Evolutionary conservation across 345 rosid species (phyloP).

Genomic region (Sapria himalayana): DNA sequence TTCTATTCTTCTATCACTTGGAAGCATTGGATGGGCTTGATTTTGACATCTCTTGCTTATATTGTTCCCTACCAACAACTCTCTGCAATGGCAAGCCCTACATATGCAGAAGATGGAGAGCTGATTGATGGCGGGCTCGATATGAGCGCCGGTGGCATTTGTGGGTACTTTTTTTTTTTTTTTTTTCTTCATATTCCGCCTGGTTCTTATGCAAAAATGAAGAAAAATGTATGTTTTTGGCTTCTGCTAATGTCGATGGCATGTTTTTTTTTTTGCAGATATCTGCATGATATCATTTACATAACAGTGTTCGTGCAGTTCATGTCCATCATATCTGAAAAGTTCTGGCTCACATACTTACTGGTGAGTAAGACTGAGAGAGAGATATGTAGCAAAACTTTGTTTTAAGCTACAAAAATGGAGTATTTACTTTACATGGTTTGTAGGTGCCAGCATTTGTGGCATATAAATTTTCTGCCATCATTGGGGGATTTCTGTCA

Average conservation of each 20-base stretch:
- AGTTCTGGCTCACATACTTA: constrained; percentile 67
- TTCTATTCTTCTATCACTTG: constrained; percentile 50
- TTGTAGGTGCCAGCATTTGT: too few relatives aligned
- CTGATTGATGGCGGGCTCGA: constrained; percentile 79
- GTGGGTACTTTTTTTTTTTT: constrained; percentile 32
- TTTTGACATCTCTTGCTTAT: constrained; percentile 44
- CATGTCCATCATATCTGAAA: constrained; percentile 53
- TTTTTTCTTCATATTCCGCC: too few relatives aligned
- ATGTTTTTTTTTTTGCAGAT: constrained; percentile 37
- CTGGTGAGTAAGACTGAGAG: too few relatives aligned
- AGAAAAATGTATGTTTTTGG: too few relatives aligned
- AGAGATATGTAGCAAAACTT: too few relatives aligned
- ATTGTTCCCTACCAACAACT: constrained; percentile 55
- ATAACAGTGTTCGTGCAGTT: constrained; percentile 78
- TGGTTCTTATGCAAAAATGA: too few relatives aligned
- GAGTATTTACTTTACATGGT: too few relatives aligned
- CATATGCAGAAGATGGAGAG: constrained; percentile 47
- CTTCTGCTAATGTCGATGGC: too few relatives aligned
- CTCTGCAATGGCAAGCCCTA: constrained; percentile 52
- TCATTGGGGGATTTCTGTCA: too few relatives aligned
- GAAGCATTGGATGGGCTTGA: constrained; percentile 63
- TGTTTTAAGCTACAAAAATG: too few relatives aligned
- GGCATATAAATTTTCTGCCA: too few relatives aligned
- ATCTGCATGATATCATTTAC: constrained; percentile 60
- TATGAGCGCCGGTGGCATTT: constrained; percentile 77